Conservation (phyloP, 768 basidiomycete species). For the Pleurotus pulmonarius region DNA sequence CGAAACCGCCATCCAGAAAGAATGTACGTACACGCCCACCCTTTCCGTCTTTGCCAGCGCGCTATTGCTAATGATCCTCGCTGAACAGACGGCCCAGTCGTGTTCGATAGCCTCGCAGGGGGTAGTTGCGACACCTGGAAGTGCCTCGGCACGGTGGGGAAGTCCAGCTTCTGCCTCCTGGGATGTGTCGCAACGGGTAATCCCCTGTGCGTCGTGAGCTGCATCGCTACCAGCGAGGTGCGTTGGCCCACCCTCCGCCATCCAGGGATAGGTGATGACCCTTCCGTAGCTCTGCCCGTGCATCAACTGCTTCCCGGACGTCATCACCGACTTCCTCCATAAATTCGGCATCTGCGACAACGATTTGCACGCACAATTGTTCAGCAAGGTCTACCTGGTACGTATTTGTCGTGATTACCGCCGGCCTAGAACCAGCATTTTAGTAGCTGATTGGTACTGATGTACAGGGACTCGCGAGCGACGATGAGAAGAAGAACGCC, state of each 20-base stretch:
- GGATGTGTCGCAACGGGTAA: not conserved
- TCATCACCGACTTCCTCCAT: not conserved
- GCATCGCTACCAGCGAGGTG: not conserved
- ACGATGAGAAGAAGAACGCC: not conserved
- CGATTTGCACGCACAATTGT: not conserved
- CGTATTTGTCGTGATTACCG: not conserved
- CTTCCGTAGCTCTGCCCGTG: not conserved
- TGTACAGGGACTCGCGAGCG: not conserved
- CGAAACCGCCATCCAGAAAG: not conserved
- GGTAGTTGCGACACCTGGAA: not conserved
- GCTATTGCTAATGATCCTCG: not conserved
- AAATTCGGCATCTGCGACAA: not conserved
- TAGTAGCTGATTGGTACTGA: not conserved
- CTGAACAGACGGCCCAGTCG: not conserved
- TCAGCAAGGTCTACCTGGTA: not conserved
- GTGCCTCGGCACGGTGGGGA: not conserved
- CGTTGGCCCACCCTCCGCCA: not conserved
- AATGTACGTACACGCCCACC: not conserved
- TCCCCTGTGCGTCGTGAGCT: not conserved
- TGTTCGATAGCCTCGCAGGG: not conserved
- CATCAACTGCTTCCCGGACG: not conserved
- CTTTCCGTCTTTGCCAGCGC: not conserved
- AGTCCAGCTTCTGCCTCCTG: not conserved
- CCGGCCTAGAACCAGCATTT: not conserved
- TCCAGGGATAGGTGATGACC: not conserved